These are phyloP conservation scores for Tulasnella sp. DNA, from an alignment of 768 basidiomycete genomes.

Conservation along the genomic window DNA sequence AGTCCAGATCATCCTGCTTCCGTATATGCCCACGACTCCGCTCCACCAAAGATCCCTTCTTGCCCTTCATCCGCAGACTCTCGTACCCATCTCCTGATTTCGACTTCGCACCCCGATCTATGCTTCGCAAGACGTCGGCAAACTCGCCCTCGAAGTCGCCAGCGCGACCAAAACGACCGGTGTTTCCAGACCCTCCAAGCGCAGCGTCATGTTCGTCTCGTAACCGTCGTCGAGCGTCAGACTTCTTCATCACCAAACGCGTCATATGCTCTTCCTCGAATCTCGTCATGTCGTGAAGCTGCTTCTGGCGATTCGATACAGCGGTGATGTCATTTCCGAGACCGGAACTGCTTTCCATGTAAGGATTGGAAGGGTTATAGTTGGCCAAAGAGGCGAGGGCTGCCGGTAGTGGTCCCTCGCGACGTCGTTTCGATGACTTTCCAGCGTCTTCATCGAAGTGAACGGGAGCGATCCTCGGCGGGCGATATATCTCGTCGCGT, in stretches of 20 bases:
- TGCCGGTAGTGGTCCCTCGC: constrained; percentile 48
- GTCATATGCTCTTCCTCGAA: constrained; percentile 96
- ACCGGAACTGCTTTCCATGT: constrained; percentile 64
- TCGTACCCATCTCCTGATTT: constrained; percentile 70
- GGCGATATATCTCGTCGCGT: constrained; percentile 59
- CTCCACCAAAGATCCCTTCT: constrained; percentile 52
- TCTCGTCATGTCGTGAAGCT: constrained; percentile 70
- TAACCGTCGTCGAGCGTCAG: constrained; percentile 59
- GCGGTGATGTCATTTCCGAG: constrained; percentile 51
- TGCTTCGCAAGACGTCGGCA: constrained; percentile 61
- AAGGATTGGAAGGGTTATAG: constrained; percentile 53
- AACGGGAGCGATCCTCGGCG: constrained; percentile 81
- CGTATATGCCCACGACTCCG: constrained; percentile 29
- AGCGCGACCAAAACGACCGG: constrained; percentile 49
- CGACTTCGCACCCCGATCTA: constrained; percentile 38
- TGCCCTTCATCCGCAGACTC: constrained; percentile 59
- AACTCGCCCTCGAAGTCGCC: constrained; percentile 81
- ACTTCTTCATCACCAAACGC: constrained; percentile 83
- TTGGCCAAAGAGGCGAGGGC: constrained; percentile 49
- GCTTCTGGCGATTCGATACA: constrained; percentile 62
- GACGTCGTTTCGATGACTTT: constrained; percentile 37
- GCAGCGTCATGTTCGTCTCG: constrained; percentile 85
- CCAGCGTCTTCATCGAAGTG: constrained; percentile 63
- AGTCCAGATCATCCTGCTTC: constrained; percentile 19
- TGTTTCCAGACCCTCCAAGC: constrained; percentile 58